Base-by-base conservation (phyloP, 345 rosid genomes). In the Corchorus olitorius region DNA sequence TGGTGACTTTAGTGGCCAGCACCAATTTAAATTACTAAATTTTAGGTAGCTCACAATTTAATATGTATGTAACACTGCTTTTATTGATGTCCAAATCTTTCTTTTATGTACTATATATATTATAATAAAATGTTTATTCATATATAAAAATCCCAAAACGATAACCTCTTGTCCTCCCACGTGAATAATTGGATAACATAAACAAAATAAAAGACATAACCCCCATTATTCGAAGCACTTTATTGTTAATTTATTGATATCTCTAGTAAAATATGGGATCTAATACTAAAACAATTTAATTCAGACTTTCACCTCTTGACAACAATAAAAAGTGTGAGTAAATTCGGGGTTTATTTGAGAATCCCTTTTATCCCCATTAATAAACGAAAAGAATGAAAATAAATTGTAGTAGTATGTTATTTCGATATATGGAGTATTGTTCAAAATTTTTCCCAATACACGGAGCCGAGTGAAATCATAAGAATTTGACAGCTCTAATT, bases 1-100 rank as follows among this genome's bases (percentile, higher is more conserved):
- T 37, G 15, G 75, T 75, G 82, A 54, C 5, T 78, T 75, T 53
- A 67, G 78, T 79, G 62, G 63, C 53, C 41, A 20, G 15, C 71
- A 45, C 71, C n/a, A 66, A 19, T 46, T 66, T 1, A 66, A 27
- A 5, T 13, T 14, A 33, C 43, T 61, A 19, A 45, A 3, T 65
- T 45, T 46, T 45, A 45, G 37, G 37, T 5, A 45, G 35, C 14
- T 9, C 1, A 11, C 4, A 65, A 41, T 41, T 65, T 65, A 41
- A 35, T 63, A 37, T 27, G 27, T 39, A 39, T 6, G 22, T 43
- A n/a, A 50, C 49, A 50, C 43, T 39, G 33, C 50, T 20, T 72
- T 48, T 35, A 39, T 73, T 63, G 48, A 16, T 72, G 69, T 76
- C 60, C 65, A 71, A 62, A 52, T 45, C 46, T 55, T 45, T 45